Percentiles rank a stretch among this genome's conserved stretches.
Evolutionary conservation across 1,139 yeast genomes (phyloP).

Genomic region (Pichia sp.): DNA sequence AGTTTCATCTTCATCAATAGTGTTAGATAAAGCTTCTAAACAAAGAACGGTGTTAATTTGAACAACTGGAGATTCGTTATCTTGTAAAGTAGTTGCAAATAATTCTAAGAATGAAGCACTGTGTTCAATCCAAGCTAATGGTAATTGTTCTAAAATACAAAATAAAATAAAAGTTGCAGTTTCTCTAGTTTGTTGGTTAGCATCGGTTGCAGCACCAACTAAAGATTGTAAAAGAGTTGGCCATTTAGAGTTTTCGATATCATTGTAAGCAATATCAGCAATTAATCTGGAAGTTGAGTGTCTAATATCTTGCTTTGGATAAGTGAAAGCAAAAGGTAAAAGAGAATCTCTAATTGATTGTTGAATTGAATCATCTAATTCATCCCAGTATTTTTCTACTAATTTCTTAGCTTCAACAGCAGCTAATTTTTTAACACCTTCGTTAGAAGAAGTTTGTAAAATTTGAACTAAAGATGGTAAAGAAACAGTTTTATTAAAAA

Average conservation of each 20-base stretch:
- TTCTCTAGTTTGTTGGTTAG: constrained; percentile 64
- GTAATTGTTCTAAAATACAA: constrained; percentile 72
- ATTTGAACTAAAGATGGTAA: constrained; percentile 81
- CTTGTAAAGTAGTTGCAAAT: constrained; percentile 62
- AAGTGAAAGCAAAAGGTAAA: constrained; percentile 63
- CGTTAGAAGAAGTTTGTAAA: constrained; percentile 59
- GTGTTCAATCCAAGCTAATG: constrained; percentile 56
- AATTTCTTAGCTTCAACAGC: constrained; percentile 94
- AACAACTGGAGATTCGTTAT: constrained; percentile 61
- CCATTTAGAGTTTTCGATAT: constrained; percentile 67
- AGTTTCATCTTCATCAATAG: constrained; percentile 48
- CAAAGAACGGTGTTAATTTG: constrained; percentile 83
- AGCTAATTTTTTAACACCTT: constrained; percentile 72
- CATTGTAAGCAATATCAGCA: constrained; percentile 76
- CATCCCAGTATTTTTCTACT: constrained; percentile 66
- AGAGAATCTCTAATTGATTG: constrained; percentile 60
- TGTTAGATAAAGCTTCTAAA: constrained; percentile 67
- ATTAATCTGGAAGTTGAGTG: constrained; percentile 88
- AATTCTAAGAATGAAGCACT: constrained; percentile 63
- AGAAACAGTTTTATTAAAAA: constrained; percentile 64
- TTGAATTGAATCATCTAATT: constrained; percentile 47
- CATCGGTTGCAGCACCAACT: constrained; percentile 61
- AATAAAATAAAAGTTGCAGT: constrained; percentile 76
- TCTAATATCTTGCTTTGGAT: constrained; percentile 62
- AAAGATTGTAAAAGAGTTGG: constrained; percentile 67